These are phyloP conservation scores for Metschnikowia baotianmanensis DNA, from an alignment of 805 yeast species.

Conservation along the genomic window DNA sequence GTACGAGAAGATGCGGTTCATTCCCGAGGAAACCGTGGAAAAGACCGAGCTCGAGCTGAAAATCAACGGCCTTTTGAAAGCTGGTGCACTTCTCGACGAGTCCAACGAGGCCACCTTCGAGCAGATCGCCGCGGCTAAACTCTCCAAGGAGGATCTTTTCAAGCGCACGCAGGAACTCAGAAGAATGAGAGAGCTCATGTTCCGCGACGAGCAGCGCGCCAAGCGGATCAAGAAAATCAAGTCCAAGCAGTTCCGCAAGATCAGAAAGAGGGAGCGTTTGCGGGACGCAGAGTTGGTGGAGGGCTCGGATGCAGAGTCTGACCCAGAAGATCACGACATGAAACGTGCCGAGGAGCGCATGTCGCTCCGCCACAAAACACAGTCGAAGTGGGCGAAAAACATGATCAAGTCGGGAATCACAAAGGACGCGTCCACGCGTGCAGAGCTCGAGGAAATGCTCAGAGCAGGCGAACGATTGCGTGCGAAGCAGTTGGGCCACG, in stretches of 20 bases:
- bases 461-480: constrained; percentile 79
- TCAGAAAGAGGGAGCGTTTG: constrained; percentile 78
- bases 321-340: constrained; percentile 62
- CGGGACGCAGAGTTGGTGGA: constrained; percentile 67
- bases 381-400: constrained; percentile 85
- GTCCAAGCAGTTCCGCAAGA: constrained; percentile 83
- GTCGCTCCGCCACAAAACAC: constrained; percentile 85
- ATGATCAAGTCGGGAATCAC: constrained; percentile 88
- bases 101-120: constrained; percentile 81
- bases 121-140: constrained; percentile 75
- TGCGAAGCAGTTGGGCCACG: constrained; percentile 66
- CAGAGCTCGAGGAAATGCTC: constrained; percentile 92
- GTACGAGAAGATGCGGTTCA: constrained; percentile 10
- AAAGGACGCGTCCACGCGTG: constrained; percentile 79
- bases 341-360: constrained; percentile 89
- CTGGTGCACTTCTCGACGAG: constrained; percentile 70
- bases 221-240: constrained; percentile 92
- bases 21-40: constrained; percentile 26
- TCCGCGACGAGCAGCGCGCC: constrained; percentile 89
- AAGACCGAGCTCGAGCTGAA: constrained; percentile 64
- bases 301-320: constrained; percentile 51
- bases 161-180: constrained; percentile 78
- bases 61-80: constrained; percentile 56
- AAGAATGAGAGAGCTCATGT: constrained; percentile 93
- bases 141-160: constrained; percentile 75